Conservation (phyloP, 2,329 filamentous ascomycete genomes). For the Epichloe coenophiala region DNA sequence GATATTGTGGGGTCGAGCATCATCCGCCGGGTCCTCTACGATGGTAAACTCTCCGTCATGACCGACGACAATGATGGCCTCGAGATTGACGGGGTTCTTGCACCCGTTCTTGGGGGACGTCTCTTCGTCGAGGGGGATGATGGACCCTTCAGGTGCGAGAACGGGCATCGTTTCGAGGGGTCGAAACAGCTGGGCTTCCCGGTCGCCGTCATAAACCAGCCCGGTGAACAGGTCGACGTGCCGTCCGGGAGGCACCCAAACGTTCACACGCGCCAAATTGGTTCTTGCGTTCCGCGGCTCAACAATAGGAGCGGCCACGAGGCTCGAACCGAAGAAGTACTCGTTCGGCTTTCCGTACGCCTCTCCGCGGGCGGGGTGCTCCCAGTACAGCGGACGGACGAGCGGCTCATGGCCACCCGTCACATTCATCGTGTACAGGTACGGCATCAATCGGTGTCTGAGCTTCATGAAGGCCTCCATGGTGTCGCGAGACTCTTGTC, state of each 20-base stretch:
- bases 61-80: not conserved
- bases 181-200: constrained; percentile 37
- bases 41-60: constrained; percentile 4
- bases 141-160: constrained; percentile 3
- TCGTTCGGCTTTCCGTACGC: constrained; percentile 44
- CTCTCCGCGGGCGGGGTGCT: constrained; percentile 33
- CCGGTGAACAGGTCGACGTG: constrained; percentile 46
- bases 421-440: constrained; percentile 43
- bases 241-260: constrained; percentile 41
- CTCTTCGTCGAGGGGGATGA: constrained; percentile 2
- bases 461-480: constrained; percentile 38
- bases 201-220: constrained; percentile 41
- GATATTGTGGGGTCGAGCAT: not conserved
- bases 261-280: constrained; percentile 30
- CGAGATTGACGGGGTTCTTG: not conserved
- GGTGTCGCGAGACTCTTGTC: constrained; percentile 27
- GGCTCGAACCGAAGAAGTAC: constrained; percentile 42
- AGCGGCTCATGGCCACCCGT: constrained; percentile 33
- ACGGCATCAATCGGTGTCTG: constrained; percentile 45
- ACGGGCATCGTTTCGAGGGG: constrained; percentile 35
- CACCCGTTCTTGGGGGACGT: constrained; percentile 1
- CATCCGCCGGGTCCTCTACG: not conserved
- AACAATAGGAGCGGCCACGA: constrained; percentile 44
- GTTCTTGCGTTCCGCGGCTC: constrained; percentile 31
- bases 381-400: constrained; percentile 50